A percentile compares a stretch with the other conserved stretches of the same genome.
Evolutionary conservation across 1,139 yeast species (phyloP).

Genomic region (Candida freyschussii): DNA sequence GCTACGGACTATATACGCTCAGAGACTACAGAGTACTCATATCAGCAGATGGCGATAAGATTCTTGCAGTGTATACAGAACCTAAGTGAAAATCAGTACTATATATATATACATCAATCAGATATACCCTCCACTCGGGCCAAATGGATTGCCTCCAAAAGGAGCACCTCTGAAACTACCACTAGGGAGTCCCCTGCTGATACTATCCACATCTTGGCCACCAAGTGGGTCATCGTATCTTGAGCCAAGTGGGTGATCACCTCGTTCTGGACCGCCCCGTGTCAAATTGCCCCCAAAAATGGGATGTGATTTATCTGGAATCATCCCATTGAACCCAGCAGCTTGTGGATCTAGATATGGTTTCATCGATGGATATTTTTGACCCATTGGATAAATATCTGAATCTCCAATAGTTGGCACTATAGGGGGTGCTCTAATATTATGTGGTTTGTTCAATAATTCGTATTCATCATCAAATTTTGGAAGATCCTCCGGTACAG

Average conservation of each 20-base stretch:
- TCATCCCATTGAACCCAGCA: conserved; percentile 43
- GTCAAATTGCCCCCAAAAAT: conserved; percentile 20
- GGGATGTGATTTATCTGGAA: conserved; percentile 48
- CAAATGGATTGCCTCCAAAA: conserved; percentile 11
- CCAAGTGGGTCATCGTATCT: conserved; percentile 52
- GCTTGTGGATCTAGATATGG: conserved; percentile 35
- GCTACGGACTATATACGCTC: conserved; percentile 12
- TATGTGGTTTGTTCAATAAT: conserved; percentile 16
- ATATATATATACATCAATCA: not conserved
- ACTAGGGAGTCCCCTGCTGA: conserved; percentile 49
- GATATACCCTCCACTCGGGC: conserved; percentile 15
- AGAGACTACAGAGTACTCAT: conserved; percentile 10
- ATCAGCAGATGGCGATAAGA: conserved; percentile 10
- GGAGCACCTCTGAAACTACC: conserved; percentile 7
- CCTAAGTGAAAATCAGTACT: conserved; percentile 1
- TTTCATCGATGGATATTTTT: conserved; percentile 37
- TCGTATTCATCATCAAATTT: conserved; percentile 35
- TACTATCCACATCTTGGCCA: conserved; percentile 36
- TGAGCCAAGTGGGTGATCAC: conserved; percentile 45
- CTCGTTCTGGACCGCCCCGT: conserved; percentile 17
- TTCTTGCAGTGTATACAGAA: conserved; percentile 11
- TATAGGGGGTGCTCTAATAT: not conserved
- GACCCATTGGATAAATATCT: conserved; percentile 51
- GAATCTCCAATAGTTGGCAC: conserved; percentile 42
- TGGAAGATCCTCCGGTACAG: conserved; percentile 23